Conservation (phyloP, 257 asterid genomes). For the Coffea eugenioides region DNA sequence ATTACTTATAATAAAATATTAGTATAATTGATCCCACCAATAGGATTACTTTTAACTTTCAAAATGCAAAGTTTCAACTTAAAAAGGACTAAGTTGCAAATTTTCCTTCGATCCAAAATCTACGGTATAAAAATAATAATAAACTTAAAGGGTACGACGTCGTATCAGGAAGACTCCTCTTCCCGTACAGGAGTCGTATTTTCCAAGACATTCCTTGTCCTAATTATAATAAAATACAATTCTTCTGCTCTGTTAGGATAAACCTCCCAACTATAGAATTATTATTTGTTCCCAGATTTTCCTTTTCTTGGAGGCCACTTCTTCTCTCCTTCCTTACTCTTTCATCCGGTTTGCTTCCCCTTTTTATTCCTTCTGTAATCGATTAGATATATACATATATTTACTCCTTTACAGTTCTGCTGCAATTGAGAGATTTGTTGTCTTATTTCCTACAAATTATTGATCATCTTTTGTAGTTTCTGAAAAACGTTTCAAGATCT, state of each 20-base stretch:
- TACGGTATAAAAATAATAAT: too few relatives aligned
- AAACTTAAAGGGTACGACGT: too few relatives aligned
- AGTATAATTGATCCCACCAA: too few relatives aligned
- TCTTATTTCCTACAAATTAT: neutral
- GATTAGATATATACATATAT: neutral
- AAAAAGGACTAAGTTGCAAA: too few relatives aligned
- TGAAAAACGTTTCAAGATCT: neutral
- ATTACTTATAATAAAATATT: too few relatives aligned
- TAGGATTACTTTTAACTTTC: too few relatives aligned
- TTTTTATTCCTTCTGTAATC: too few relatives aligned
- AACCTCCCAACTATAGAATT: neutral
- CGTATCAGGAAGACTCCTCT: neutral
- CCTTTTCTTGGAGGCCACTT: slow-evolving; percentile 11
- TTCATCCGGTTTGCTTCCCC: slow-evolving; percentile 6
- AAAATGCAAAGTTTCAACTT: too few relatives aligned
- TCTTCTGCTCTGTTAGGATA: neutral
- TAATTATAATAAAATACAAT: neutral
- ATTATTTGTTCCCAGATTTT: neutral
- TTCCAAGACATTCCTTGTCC: neutral
- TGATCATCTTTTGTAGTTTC: neutral
- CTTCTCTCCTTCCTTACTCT: slow-evolving; percentile 1
- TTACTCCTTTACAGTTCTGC: too few relatives aligned
- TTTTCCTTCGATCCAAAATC: too few relatives aligned
- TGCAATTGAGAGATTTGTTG: neutral
- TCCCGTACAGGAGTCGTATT: neutral